Evolutionary conservation across 2,329 filamentous ascomycete species (phyloP).

Genomic region (Lizonia empirigonia): DNA sequence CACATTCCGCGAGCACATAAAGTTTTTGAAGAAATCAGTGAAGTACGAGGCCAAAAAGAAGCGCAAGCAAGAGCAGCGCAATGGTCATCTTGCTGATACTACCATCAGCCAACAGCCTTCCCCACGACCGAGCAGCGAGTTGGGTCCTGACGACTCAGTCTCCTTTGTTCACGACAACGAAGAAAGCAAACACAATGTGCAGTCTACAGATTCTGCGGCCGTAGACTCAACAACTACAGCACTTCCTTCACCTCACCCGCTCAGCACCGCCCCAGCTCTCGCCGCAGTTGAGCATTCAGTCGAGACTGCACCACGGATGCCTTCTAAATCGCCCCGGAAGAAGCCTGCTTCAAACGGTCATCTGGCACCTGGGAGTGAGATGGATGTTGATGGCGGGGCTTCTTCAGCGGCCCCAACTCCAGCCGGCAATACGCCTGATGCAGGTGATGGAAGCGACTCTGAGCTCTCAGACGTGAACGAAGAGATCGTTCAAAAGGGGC

Average conservation of each 20-base stretch:
- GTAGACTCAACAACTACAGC: slow-evolving; percentile 5
- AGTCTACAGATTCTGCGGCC: slow-evolving; percentile 10
- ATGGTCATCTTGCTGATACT: slow-evolving; percentile 23
- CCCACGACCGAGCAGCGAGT: slow-evolving; percentile 32
- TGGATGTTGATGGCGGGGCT: slow-evolving; percentile 31
- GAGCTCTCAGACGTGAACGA: slow-evolving; percentile 48
- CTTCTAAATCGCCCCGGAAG: slow-evolving; percentile 43
- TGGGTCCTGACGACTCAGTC: slow-evolving; percentile 32
- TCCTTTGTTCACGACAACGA: slow-evolving; percentile 29
- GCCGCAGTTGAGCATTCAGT: slow-evolving; percentile 30
- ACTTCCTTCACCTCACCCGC: slow-evolving; percentile 29
- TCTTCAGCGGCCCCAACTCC: slow-evolving; percentile 37
- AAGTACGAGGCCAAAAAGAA: slow-evolving; percentile 36
- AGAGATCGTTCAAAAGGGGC: slow-evolving; percentile 45
- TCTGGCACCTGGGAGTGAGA: slow-evolving; percentile 21
- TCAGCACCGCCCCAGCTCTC: slow-evolving; percentile 38
- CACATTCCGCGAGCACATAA: slow-evolving; percentile 53
- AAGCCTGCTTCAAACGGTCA: slow-evolving; percentile 31
- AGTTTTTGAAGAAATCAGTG: slow-evolving; percentile 50
- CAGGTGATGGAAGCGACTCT: slow-evolving; percentile 40
- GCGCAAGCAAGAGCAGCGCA: slow-evolving; percentile 22
- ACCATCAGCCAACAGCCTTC: slow-evolving; percentile 28
- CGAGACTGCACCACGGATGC: slow-evolving; percentile 34
- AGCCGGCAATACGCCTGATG: slow-evolving; percentile 35
- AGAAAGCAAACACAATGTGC: slow-evolving; percentile 16